Base-by-base conservation (phyloP, 164 flowering plant species). In the Vitis cinerea region DNA sequence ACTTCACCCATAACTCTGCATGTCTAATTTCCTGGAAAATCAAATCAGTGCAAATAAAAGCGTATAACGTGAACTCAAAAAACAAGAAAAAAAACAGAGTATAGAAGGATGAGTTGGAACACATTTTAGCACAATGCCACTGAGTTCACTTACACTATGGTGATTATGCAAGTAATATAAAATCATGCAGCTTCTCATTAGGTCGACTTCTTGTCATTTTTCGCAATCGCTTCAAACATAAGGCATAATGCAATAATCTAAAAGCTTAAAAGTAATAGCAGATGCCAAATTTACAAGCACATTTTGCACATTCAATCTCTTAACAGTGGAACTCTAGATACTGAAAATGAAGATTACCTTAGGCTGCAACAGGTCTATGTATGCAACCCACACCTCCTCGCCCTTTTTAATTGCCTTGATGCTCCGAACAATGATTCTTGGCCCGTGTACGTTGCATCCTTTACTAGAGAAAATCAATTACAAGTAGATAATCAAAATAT, bases 301-400 rank as follows among this genome's bases (percentile, higher is more conserved):
- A 48, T 63, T 63, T 47, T 29, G 15, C 29, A 15, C 14, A 13
- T 47, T 48, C n/a, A 16, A 16, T 3, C n/a, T 4, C 15, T 17
- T 13, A 17, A 48, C 16, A 0, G 4, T 13, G 47, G 12, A 64
- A 49, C 50, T 14, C 27, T 12, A n/a, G 64, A 53, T 10, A 72
- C 3, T 4, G 4, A 59, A 23, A 44, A n/a, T 7, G 27, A 29
- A 4, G 44, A 37, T 59, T 77, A 90, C 97, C 92, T 79, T 87
- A 17, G 90, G 90, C 74, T 84, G 93, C 75, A 92, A 75, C 75
- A 90, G 72, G 69, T 92, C 95, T 1, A 78, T 83, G 84, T 92
- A 90, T 1, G 95, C 63, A 29, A 90, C 63, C 29, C 82, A 81
- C 29, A 88, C 85, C 66, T 85, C 87, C 72, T 85, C 93, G 1